Evolutionary conservation across 163 green algal genomes (phyloP), one percentile per base, ranked within the genome.

Genomic region (Trebouxiophyceae sp.): DNA sequence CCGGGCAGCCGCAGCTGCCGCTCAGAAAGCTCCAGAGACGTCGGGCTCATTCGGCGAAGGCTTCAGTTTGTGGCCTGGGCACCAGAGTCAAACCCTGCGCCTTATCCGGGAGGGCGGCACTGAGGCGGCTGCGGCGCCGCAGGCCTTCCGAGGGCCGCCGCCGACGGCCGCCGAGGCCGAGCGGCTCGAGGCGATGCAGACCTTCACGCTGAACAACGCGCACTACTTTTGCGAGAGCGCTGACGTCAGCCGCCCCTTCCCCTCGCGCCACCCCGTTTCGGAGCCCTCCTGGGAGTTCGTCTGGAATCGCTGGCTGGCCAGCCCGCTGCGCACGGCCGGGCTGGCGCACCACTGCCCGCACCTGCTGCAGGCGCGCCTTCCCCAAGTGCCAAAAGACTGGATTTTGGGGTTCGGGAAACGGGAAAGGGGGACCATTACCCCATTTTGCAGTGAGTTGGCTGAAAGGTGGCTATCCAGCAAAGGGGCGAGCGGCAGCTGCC

Each of bases 151-250:
- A 16, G 39, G 39, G 39, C 39, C 39, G 12, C 39, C 39, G 12
- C 24, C 71, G 60, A 76, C 47, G 5, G 54, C 29, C 12, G 70
- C 68, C 29, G 75, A 80, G 44, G 33, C 63, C 34, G 77, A 84
- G 1, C 29, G 45, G 5, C n/a, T 71, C 27, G 59, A 67, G 30
- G 62, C 63, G 59, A 57, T 76, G 64, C 46, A 32, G 22, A 67
- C 72, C 26, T 78, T 70, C 63, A 74, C 66, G 23, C 63, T 87
- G 59, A 69, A 73, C 56, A 74, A 75, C 24, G 80, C 88, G 6
- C 92, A 98, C 73, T 98, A 86, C 73, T 96, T 88, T 67, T 98
- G 92, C 67, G 88, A 96, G 68, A 96, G 89, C 1, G 74, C 86
- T 19, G 92, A 98, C 82, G 72, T 98, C 26, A 90, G 86, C 16